Evolutionary conservation across 2,329 filamentous ascomycete genomes (phyloP), one percentile per base, ranked within the genome.

Genomic region (Endoconidiophora laricicola): DNA sequence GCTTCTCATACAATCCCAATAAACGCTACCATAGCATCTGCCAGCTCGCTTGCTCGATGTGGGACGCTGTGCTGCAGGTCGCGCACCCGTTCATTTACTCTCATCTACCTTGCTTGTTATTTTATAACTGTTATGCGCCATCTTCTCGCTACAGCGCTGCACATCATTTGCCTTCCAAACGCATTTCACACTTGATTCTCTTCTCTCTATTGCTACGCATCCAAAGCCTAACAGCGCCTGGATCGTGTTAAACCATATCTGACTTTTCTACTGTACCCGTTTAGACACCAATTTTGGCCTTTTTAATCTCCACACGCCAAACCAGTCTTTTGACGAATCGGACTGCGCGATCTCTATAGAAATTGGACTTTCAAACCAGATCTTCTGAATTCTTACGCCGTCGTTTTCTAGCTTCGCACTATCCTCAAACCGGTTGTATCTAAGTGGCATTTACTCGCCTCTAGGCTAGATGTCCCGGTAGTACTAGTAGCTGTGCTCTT

Each of bases 401-500:
- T 22, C 38, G 51, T 39, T 36, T 33, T 39, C 44, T 46, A 53
- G 46, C 48, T 45, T 52, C 50, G 18, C 41, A 42, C 46, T 47
- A 53, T 49, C 26, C 16, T 47, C 39, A 38, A 33, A 46, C 36
- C 40, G 36, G 26, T 39, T 49, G 20, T 24, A 37, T 38, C 22
- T 16, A 46, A 49, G 46, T 26, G 43, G 40, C 20, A 18, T 23
- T 37, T n/a, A 45, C 40, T 44, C 22, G 49, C 24, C 36, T 46
- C 47, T 53, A 37, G 46, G 49, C 47, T 49, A 43, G 46, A 46
- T 53, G 50, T 33, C 24, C 45, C 37, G 46, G 41, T 38, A 39
- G 40, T 41, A 41, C 41, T 38, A 45, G 22, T 52, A 48, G 24
- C 46, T 44, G 7, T 18, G 20, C 18, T 7, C 24, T 36, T 46